Evolutionary conservation across 169 alveolate species (phyloP).

Genomic region (Eimeria falciformis): DNA sequence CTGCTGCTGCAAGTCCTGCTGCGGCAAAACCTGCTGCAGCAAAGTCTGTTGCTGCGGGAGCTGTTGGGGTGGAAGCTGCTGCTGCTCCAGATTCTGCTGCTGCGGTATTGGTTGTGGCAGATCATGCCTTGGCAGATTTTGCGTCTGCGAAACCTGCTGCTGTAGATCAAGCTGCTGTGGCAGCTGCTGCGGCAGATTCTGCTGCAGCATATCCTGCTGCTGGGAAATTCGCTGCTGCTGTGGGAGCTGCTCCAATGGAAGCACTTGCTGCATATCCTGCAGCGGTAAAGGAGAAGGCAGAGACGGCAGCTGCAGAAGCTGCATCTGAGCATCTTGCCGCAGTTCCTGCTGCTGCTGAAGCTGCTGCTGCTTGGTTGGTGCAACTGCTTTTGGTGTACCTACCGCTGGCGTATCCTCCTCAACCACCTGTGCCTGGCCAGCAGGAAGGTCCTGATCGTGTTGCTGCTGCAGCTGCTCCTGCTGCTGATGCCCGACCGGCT

Average conservation of each 20-base stretch:
- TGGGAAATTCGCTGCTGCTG: background rate
- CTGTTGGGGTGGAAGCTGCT: background rate
- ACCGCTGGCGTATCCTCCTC: background rate
- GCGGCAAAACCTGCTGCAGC: constrained; percentile 18
- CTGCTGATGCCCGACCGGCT: background rate
- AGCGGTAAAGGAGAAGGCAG: background rate
- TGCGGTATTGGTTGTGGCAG: too few relatives aligned
- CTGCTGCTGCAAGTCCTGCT: constrained; percentile 17
- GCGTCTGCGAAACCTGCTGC: background rate
- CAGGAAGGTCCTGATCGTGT: background rate
- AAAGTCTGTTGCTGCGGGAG: background rate
- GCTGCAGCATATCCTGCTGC: background rate
- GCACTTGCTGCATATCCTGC: background rate
- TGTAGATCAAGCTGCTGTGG: background rate
- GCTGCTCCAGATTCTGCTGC: constrained; percentile 4
- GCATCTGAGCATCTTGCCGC: background rate
- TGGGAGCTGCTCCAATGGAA: background rate
- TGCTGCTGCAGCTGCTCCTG: background rate
- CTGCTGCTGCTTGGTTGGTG: background rate
- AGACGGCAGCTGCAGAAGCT: background rate
- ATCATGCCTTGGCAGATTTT: too few relatives aligned
- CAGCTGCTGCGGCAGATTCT: background rate
- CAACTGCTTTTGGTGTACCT: background rate
- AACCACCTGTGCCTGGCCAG: background rate
- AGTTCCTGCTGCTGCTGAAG: background rate